These are phyloP conservation scores for Leishmania mexicana DNA, from an alignment of 208 protist genomes.

Conservation along the genomic window DNA sequence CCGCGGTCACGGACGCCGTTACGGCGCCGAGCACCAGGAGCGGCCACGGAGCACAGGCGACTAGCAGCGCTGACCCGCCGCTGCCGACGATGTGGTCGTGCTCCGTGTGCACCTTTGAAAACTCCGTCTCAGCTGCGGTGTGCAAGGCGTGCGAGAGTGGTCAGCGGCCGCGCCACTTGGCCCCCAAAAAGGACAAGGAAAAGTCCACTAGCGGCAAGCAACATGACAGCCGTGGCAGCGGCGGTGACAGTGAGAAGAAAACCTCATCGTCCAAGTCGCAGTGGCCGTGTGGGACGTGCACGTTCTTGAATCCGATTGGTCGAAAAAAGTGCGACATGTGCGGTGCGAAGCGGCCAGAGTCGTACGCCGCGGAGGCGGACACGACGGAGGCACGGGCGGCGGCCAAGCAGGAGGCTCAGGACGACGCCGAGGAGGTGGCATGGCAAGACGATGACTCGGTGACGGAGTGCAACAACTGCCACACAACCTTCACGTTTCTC, in stretches of 20 bases:
- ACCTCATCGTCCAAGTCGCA: not conserved
- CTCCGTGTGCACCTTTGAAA: conserved; percentile 83
- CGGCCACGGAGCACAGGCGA: not conserved
- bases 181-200: conserved; percentile 15
- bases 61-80: conserved; percentile 5
- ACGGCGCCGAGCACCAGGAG: not conserved
- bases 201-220: not conserved
- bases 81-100: conserved; percentile 57
- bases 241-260: conserved; percentile 18
- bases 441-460: conserved; percentile 84
- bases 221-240: not conserved
- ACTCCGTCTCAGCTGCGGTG: conserved; percentile 43
- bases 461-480: conserved; percentile 74
- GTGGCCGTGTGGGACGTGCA: conserved; percentile 78
- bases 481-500: conserved; percentile 67
- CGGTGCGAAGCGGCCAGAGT: conserved; percentile 42
- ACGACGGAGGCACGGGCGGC: conserved; percentile 25
- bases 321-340: conserved; percentile 79
- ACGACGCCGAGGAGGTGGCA: conserved; percentile 67
- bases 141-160: conserved; percentile 80
- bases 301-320: conserved; percentile 60
- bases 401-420: conserved; percentile 43
- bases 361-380: conserved; percentile 39
- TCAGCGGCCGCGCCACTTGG: conserved; percentile 65
- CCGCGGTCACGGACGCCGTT: conserved; percentile 23